Evolutionary conservation across 345 rosid genomes (phyloP).

Genomic region (Syzygium aqueum): DNA sequence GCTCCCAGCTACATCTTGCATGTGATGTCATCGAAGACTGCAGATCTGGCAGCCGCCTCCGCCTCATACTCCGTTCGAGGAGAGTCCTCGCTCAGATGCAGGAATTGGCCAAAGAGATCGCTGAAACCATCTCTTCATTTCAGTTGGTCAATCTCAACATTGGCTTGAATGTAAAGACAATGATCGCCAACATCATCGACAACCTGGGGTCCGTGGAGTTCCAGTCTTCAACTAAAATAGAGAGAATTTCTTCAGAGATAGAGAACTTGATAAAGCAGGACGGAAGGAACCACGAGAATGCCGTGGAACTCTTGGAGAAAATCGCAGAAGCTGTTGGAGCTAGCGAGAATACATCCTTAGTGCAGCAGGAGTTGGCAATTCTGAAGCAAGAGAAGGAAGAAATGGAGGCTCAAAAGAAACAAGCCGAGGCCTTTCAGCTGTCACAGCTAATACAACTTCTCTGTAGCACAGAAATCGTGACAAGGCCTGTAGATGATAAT

Average conservation of each 20-base stretch:
- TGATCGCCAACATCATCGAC: conserved; percentile 9
- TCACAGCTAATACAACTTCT: conserved; percentile 31
- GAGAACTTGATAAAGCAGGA: conserved; percentile 16
- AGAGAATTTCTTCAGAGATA: conserved; percentile 26
- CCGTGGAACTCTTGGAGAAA: conserved; percentile 27
- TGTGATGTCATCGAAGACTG: conserved; percentile 19
- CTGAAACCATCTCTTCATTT: conserved; percentile 30
- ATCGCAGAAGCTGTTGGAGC: conserved; percentile 38
- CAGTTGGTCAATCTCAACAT: conserved; percentile 32
- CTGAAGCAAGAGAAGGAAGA: conserved; percentile 37
- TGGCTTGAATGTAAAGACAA: conserved; percentile 18
- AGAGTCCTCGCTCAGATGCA: conserved; percentile 18
- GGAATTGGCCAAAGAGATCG: conserved; percentile 29
- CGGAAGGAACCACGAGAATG: conserved; percentile 13
- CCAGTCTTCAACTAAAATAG: conserved; percentile 7
- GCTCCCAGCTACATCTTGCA: conserved; percentile 16
- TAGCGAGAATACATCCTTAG: conserved; percentile 11
- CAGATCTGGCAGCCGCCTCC: conserved; percentile 26
- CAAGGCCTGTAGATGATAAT: conserved; percentile 14
- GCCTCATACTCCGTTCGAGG: conserved; percentile 22
- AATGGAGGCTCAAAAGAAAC: conserved; percentile 42
- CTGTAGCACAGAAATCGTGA: conserved; percentile 23
- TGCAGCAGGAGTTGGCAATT: conserved; percentile 25
- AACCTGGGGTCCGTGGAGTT: conserved; percentile 25
- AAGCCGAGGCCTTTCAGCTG: conserved; percentile 41